Percentiles rank a stretch among this genome's conserved stretches.
Evolutionary conservation across 139 green algal genomes (phyloP).

Genomic region (Auxenochlorella pyrenoidosa): DNA sequence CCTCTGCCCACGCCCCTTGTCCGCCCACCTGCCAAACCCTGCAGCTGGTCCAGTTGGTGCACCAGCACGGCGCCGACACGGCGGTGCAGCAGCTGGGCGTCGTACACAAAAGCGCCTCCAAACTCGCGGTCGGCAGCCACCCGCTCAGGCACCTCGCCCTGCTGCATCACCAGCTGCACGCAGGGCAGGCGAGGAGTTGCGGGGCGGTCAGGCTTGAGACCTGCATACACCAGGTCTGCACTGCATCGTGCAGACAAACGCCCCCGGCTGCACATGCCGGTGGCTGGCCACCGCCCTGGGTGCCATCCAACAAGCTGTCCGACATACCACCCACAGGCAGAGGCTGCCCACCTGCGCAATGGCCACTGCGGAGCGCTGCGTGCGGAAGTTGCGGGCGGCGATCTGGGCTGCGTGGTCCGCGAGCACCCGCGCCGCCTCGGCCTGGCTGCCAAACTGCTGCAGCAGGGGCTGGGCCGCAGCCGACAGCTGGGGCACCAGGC

Average conservation of each 20-base stretch:
- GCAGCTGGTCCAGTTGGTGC: slow-evolving; percentile 29
- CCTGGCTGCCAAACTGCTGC: slow-evolving; percentile 19
- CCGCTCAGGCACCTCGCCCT: slow-evolving; percentile 29
- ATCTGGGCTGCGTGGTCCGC: neutral
- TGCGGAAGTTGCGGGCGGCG: slow-evolving; percentile 12
- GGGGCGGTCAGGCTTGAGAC: too few relatives aligned
- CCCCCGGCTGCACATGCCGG: too few relatives aligned
- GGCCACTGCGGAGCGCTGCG: slow-evolving; percentile 3
- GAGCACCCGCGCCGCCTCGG: slow-evolving; percentile 7
- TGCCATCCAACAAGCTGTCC: too few relatives aligned
- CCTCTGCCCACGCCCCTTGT: too few relatives aligned
- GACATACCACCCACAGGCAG: neutral
- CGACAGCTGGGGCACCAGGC: slow-evolving; percentile 4
- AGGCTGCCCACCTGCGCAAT: slow-evolving; percentile 5
- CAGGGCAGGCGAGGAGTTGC: neutral
- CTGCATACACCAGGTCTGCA: too few relatives aligned
- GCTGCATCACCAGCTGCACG: slow-evolving; percentile 17
- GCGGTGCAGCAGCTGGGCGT: neutral
- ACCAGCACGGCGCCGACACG: slow-evolving; percentile 34
- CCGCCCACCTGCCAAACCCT: slow-evolving; percentile 10
- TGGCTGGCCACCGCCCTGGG: too few relatives aligned
- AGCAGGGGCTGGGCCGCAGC: slow-evolving; percentile 27
- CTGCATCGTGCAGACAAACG: neutral
- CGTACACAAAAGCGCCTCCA: slow-evolving; percentile 28
- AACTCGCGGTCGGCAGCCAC: slow-evolving; percentile 12